These are phyloP conservation scores for Neoscytalidium dimidiatum DNA, from an alignment of 2,329 filamentous ascomycete genomes.

Conservation along the genomic window DNA sequence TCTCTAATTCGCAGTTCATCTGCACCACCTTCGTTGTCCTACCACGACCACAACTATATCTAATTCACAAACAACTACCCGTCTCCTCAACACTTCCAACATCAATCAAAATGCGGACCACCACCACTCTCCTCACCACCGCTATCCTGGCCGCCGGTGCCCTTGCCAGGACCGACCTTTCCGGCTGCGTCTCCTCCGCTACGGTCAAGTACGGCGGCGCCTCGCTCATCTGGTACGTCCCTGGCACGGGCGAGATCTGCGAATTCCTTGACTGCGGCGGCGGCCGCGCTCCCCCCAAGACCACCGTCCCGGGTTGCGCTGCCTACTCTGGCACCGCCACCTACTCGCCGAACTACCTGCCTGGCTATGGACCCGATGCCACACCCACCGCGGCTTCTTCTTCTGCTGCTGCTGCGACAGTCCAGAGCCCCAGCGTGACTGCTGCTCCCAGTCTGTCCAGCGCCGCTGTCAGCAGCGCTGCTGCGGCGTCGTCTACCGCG, in stretches of 20 bases:
- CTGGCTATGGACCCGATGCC: slow-evolving; percentile 29
- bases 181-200: slow-evolving; percentile 46
- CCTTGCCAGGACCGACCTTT: slow-evolving; percentile 40
- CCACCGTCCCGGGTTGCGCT: slow-evolving; percentile 62
- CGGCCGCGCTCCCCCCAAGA: slow-evolving; percentile 65
- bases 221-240: slow-evolving; percentile 61
- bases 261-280: slow-evolving; percentile 67
- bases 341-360: slow-evolving; percentile 55
- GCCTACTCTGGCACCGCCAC: slow-evolving; percentile 58
- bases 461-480: slow-evolving; percentile 6
- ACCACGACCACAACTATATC: background rate
- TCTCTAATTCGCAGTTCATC: background rate
- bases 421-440: slow-evolving; percentile 16
- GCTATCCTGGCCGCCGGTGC: slow-evolving; percentile 32
- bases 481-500: slow-evolving; percentile 15
- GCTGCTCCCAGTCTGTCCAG: slow-evolving; percentile 14
- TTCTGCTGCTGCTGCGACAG: slow-evolving; percentile 10
- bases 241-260: slow-evolving; percentile 66
- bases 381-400: slow-evolving; percentile 4
- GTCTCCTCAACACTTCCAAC: background rate
- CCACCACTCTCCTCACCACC: slow-evolving; percentile 30
- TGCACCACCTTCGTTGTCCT: slow-evolving; percentile 3
- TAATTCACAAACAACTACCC: background rate
- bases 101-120: slow-evolving; percentile 24
- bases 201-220: slow-evolving; percentile 43